Base-by-base conservation (phyloP, 2,329 filamentous ascomycete genomes). In the Phialocephala subalpina region DNA sequence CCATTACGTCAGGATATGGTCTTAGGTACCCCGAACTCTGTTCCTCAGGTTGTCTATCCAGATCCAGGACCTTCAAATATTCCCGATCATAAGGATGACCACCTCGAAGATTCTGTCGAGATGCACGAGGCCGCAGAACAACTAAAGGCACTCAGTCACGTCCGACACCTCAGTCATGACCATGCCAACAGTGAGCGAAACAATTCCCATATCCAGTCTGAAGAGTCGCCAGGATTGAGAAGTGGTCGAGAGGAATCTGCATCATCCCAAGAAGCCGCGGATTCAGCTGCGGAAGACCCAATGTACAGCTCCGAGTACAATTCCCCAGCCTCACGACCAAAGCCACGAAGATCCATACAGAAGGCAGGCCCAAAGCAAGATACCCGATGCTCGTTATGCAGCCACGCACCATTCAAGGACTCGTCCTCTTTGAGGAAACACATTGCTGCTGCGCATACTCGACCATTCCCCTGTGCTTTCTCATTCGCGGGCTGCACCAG, bases 401-500 rank as follows among this genome's bases (percentile, higher is more conserved):
- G 83, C 60, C 87, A 90, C 73, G 83, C 85, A 0, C 88, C 88
- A 1, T 90, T 90, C 74, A 90, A 90, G 70, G 88, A 90, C 73
- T 87, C 85, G 0, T 90, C 88, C 0, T 89, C 88, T 0, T 77
- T 90, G 42, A 83, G 87, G 36, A 90, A 90, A 72, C 89, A 91
- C 72, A 85, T 91, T 58, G 88, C 89, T 6, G 88, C 89, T 1
- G 87, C 88, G 1, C 90, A 92, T 68, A 91, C 89, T 0, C 84
- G 89, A 22, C 89, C 90, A 0, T 98, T 97, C 73, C 88, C 90
- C 0, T 99, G 95, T 76, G 92, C 92, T 2, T 95, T 97, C 76
- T 89, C 90, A 0, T 90, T 90, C 73, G 97, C 95, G 47, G 93
- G 92, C 20, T 99, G 95, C 77, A 81, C 80, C 0, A 94, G 93